Conservation (phyloP, 176 grass and related monocot genomes). For the Thinopyrum elongatum region DNA sequence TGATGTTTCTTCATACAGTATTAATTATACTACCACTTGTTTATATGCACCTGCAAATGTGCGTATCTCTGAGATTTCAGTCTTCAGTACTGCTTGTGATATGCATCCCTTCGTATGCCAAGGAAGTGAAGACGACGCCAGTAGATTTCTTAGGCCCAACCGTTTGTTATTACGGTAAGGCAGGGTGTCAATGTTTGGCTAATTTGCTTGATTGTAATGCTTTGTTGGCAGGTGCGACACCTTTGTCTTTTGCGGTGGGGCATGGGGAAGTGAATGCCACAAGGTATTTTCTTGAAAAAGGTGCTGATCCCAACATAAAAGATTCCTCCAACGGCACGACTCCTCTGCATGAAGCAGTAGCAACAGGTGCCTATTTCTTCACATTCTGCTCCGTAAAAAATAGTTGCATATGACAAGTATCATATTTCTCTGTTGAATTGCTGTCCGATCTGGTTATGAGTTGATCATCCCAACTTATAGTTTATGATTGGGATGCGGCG, state of each 20-base stretch:
- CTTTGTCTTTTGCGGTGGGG: slow-evolving; percentile 16
- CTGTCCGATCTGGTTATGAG: neutral
- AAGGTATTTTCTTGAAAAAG: slow-evolving; percentile 43
- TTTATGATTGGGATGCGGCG: neutral
- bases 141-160: neutral
- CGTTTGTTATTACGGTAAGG: neutral
- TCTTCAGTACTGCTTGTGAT: neutral
- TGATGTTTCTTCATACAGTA: neutral
- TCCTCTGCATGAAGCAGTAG: slow-evolving; percentile 34
- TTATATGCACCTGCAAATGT: neutral
- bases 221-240: slow-evolving; percentile 29
- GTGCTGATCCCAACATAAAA: slow-evolving; percentile 35
- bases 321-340: neutral
- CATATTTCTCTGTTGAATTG: neutral
- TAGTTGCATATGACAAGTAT: neutral
- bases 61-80: neutral
- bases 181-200: neutral
- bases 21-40: neutral
- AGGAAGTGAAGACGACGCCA: neutral
- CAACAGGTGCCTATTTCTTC: slow-evolving; percentile 1
- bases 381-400: neutral
- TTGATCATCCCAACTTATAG: neutral
- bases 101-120: neutral
- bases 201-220: neutral
- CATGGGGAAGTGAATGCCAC: slow-evolving; percentile 6